Evolutionary conservation across 257 asterid species (phyloP).

Genomic region (Nicotiana noctiflora): DNA sequence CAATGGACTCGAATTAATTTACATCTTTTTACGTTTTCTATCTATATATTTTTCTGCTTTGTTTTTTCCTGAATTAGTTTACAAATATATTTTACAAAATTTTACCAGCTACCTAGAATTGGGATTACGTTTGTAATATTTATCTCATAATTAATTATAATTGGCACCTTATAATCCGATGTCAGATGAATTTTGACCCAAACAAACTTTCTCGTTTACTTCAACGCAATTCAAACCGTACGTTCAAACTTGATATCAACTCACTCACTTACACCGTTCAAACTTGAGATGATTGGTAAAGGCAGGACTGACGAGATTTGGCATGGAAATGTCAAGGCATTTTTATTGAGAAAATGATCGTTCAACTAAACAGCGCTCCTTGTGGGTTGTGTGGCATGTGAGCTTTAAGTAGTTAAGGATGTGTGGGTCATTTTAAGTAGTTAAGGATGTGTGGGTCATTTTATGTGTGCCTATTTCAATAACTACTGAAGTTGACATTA

Average conservation of each 20-base stretch:
- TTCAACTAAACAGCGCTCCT: background rate
- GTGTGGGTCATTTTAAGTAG: too few relatives aligned
- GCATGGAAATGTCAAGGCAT: background rate
- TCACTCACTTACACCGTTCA: background rate
- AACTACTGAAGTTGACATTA: background rate
- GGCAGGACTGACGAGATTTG: background rate
- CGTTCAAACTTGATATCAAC: background rate
- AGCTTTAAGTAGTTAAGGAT: background rate
- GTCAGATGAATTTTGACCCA: background rate
- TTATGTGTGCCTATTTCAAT: background rate
- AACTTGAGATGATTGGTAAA: background rate
- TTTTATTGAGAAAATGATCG: background rate
- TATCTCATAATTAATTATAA: background rate
- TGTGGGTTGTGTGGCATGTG: background rate
- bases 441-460: background rate
- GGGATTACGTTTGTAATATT: background rate
- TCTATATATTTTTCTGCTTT: too few relatives aligned
- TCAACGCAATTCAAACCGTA: background rate
- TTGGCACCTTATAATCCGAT: background rate
- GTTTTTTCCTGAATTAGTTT: too few relatives aligned
- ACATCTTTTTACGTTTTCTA: too few relatives aligned
- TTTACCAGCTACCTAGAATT: background rate
- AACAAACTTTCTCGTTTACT: background rate
- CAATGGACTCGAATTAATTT: too few relatives aligned
- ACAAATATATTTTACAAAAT: background rate